phyloP scores from a whole-genome alignment of 805 yeast genomes.

The Hagleromyces aurorensis region DNA sequence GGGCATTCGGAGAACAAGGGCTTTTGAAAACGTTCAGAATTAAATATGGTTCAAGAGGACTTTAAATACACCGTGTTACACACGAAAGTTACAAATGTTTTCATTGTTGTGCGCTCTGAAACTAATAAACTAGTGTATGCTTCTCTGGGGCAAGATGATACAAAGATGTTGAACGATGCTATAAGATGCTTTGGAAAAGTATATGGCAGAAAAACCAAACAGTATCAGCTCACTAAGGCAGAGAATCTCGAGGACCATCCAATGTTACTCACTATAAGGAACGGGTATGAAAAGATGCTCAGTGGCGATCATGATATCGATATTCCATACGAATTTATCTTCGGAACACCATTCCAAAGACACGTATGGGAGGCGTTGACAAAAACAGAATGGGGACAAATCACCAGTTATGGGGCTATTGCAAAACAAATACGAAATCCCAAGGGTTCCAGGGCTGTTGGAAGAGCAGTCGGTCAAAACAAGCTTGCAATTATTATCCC shows the following conservation, averaged over 20 bases:
- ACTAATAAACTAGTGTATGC: slow-evolving; percentile 14
- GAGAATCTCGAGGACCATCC: slow-evolving; percentile 36
- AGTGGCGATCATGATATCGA: neutral
- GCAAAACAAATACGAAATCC: slow-evolving; percentile 29
- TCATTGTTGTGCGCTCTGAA: slow-evolving; percentile 10
- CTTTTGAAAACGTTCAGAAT: too few species aligned
- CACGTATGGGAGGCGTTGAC: slow-evolving; percentile 33
- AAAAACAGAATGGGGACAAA: slow-evolving; percentile 26
- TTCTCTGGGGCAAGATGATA: slow-evolving; percentile 13
- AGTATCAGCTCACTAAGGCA: slow-evolving; percentile 11
- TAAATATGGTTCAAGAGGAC: too few species aligned
- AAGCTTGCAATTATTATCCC: slow-evolving; percentile 36
- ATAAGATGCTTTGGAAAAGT: slow-evolving; percentile 8
- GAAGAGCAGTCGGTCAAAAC: slow-evolving; percentile 36
- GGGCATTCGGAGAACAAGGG: too few species aligned
- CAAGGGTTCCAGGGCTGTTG: slow-evolving; percentile 34
- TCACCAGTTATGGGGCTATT: slow-evolving; percentile 29
- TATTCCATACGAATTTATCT: slow-evolving; percentile 23
- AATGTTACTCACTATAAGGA: slow-evolving; percentile 37
- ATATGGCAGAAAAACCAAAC: slow-evolving; percentile 18
- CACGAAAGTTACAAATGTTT: slow-evolving; percentile 11
- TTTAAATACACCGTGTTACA: too few species aligned
- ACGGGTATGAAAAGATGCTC: slow-evolving; percentile 23
- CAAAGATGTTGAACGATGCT: slow-evolving; percentile 7
- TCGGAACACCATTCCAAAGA: slow-evolving; percentile 36